Evolutionary conservation across 306 rosid genomes (phyloP).

Genomic region (Cucurbita argyrosperma): DNA sequence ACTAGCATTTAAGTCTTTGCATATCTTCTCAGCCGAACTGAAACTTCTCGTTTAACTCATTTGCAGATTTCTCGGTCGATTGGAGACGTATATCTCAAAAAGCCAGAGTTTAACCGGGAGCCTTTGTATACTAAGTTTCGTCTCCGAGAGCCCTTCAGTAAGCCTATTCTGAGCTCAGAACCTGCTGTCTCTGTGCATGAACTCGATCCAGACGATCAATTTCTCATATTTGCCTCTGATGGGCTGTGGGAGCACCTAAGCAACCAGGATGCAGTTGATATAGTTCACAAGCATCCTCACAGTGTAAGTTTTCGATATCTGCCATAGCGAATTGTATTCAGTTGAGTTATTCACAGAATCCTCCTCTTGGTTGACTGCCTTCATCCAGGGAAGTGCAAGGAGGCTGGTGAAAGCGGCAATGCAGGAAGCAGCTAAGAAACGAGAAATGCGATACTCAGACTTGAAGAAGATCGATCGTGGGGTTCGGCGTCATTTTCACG

Average conservation of each 20-base stretch:
- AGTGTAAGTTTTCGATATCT: conserved; percentile 31
- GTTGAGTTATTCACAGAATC: neutral
- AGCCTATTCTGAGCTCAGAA: conserved; percentile 77
- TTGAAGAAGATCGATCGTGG: conserved; percentile 88
- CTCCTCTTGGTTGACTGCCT: neutral
- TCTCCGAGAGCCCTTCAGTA: conserved; percentile 56
- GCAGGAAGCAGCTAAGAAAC: conserved; percentile 83
- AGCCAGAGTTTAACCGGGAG: conserved; percentile 72
- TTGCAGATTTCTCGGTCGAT: conserved; percentile 73
- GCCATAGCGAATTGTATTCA: neutral
- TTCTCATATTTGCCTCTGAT: conserved; percentile 82
- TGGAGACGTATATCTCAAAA: conserved; percentile 74
- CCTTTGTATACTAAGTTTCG: conserved; percentile 76
- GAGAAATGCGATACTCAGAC: conserved; percentile 92
- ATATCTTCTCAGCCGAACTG: neutral
- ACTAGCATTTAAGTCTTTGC: neutral
- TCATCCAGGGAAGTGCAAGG: conserved; percentile 77
- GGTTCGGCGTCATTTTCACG: conserved; percentile 87
- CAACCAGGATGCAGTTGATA: conserved; percentile 86
- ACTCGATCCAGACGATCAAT: conserved; percentile 60
- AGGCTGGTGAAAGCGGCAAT: conserved; percentile 73
- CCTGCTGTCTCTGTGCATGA: conserved; percentile 68
- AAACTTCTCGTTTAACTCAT: neutral
- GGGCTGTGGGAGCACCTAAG: conserved; percentile 95
- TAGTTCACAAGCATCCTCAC: conserved; percentile 68